A percentile compares a stretch with the other conserved stretches of the same genome.
Conservation (phyloP, 2,329 filamentous ascomycete species). For the Alternaria atra region DNA sequence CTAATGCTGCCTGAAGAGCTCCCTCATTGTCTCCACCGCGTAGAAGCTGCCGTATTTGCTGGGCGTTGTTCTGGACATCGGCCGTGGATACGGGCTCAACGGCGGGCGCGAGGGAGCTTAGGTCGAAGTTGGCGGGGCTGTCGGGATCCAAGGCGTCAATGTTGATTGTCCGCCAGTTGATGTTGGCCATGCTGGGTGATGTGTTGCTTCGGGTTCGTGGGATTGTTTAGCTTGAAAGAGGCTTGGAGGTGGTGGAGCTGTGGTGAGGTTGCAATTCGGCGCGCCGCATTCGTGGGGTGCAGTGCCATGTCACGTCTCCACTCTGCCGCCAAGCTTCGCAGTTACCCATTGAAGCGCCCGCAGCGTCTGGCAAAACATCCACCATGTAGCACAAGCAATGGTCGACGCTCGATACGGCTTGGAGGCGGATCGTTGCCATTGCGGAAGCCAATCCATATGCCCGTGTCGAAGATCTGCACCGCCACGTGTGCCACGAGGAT, state of each 20-base stretch:
- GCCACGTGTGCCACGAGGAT: slow-evolving; percentile 37
- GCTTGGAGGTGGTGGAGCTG: slow-evolving; percentile 28
- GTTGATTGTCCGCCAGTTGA: slow-evolving; percentile 88
- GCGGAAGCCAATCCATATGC: slow-evolving; percentile 28
- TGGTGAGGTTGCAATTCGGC: slow-evolving; percentile 31
- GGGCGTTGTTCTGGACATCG: slow-evolving; percentile 79
- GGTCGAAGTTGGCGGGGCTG: slow-evolving; percentile 90
- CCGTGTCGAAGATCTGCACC: slow-evolving; percentile 34
- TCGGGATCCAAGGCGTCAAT: slow-evolving; percentile 91
- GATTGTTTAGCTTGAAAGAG: background rate
- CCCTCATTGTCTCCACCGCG: slow-evolving; percentile 88
- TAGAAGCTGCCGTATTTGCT: slow-evolving; percentile 86
- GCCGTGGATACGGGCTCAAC: slow-evolving; percentile 77
- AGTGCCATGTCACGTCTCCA: slow-evolving; percentile 33
- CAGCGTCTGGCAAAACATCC: slow-evolving; percentile 31
- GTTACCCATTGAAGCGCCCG: slow-evolving; percentile 31
- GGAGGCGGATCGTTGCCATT: slow-evolving; percentile 37
- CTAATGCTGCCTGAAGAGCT: slow-evolving; percentile 82
- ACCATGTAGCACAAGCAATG: slow-evolving; percentile 48
- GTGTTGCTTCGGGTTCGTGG: background rate
- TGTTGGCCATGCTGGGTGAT: slow-evolving; percentile 53
- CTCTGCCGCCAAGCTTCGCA: slow-evolving; percentile 38
- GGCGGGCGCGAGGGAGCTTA: slow-evolving; percentile 80
- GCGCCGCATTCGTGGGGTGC: slow-evolving; percentile 37
- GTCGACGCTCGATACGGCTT: slow-evolving; percentile 39